Percentiles rank a stretch among this genome's conserved stretches.
Evolutionary conservation across 345 rosid genomes (phyloP).

Genomic region (Salix arbutifolia): DNA sequence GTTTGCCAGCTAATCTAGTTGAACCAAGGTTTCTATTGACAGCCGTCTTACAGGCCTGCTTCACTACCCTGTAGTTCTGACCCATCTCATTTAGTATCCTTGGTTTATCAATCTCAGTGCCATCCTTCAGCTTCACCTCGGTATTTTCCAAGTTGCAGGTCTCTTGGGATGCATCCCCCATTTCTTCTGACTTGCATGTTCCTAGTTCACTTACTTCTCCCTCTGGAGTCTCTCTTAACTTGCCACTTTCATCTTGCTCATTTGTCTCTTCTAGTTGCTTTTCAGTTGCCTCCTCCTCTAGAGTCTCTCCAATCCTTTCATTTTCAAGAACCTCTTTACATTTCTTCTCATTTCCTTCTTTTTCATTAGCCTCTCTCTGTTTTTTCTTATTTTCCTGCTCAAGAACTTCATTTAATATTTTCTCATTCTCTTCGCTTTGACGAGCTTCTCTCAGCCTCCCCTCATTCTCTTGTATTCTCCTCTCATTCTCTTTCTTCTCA

Average conservation of each 20-base stretch:
- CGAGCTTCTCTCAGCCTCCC: slow-evolving; percentile 33
- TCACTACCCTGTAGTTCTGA: slow-evolving; percentile 10
- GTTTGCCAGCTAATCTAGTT: slow-evolving; percentile 28
- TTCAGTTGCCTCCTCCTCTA: slow-evolving; percentile 17
- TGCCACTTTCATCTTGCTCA: slow-evolving; percentile 19
- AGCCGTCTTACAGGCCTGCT: slow-evolving; percentile 19
- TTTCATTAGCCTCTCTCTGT: slow-evolving; percentile 42
- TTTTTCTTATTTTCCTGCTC: slow-evolving; percentile 45
- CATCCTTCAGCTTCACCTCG: slow-evolving; percentile 4
- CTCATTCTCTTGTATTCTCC: slow-evolving; percentile 33
- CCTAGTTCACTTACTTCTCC: slow-evolving; percentile 38
- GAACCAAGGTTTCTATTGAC: slow-evolving; percentile 18
- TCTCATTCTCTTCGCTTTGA: slow-evolving; percentile 40
- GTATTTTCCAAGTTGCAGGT: slow-evolving; percentile 18
- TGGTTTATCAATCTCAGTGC: neutral
- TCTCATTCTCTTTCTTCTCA: slow-evolving; percentile 35
- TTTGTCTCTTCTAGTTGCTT: slow-evolving; percentile 3
- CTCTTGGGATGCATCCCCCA: slow-evolving; percentile 10
- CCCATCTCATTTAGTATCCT: slow-evolving; percentile 18
- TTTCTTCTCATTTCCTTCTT: slow-evolving; percentile 41
- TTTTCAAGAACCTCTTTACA: slow-evolving; percentile 29
- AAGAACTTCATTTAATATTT: slow-evolving; percentile 31
- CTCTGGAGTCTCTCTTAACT: slow-evolving; percentile 31
- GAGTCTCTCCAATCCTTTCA: slow-evolving; percentile 21
- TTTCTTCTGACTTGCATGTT: slow-evolving; percentile 13